Percentiles rank a stretch among this genome's conserved stretches.
These are phyloP conservation scores for Ophiostoma tasmaniense DNA, from an alignment of 2,329 filamentous ascomycete species.

Conservation along the genomic window DNA sequence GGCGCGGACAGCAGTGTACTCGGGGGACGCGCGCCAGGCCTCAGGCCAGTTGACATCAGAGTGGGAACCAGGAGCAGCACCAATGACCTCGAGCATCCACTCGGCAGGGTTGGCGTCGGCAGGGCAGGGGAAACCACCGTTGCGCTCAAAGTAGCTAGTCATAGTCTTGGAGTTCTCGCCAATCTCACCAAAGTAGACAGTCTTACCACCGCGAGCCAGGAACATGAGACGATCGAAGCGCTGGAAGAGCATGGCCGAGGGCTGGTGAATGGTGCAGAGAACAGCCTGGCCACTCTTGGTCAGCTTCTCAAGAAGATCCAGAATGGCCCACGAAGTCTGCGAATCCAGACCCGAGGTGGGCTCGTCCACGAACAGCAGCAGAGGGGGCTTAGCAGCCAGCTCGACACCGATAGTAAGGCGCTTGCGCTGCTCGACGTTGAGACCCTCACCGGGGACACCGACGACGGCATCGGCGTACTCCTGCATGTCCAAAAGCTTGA, in stretches of 20 bases:
- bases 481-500: slow-evolving; percentile 83
- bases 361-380: slow-evolving; percentile 89
- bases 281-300: slow-evolving; percentile 85
- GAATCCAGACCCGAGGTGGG: slow-evolving; percentile 90
- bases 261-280: slow-evolving; percentile 95
- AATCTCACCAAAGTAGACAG: slow-evolving; percentile 69
- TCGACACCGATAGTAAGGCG: slow-evolving; percentile 77
- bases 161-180: slow-evolving; percentile 61
- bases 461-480: slow-evolving; percentile 85
- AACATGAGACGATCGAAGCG: slow-evolving; percentile 77
- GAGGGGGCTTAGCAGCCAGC: slow-evolving; percentile 79
- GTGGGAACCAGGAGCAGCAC: slow-evolving; percentile 55
- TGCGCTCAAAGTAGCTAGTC: slow-evolving; percentile 67
- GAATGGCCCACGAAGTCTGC: slow-evolving; percentile 88
- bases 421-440: slow-evolving; percentile 62
- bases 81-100: slow-evolving; percentile 62
- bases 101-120: slow-evolving; percentile 69
- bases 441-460: slow-evolving; percentile 79
- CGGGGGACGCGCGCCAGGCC: slow-evolving; percentile 51
- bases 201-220: slow-evolving; percentile 66
- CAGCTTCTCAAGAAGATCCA: slow-evolving; percentile 79
- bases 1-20: slow-evolving; percentile 46
- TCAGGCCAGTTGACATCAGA: slow-evolving; percentile 57
- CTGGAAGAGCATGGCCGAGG: slow-evolving; percentile 92
- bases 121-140: slow-evolving; percentile 58